phyloP scores from a whole-genome alignment of 345 rosid species.

The Psidium guajava region DNA sequence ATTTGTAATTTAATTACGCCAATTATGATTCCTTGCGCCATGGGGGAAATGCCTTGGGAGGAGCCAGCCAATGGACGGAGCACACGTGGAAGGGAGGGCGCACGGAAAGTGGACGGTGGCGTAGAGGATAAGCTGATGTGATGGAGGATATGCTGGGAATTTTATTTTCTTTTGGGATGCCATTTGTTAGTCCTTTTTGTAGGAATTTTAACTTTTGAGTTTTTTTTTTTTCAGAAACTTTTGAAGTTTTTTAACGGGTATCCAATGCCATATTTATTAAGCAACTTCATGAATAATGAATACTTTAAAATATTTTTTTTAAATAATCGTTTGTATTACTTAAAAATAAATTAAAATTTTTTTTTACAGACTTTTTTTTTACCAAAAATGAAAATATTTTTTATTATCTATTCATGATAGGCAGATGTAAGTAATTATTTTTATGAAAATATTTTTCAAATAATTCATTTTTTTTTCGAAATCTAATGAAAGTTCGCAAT shows the following conservation, averaged over 20 bases:
- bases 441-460: too few relatives aligned
- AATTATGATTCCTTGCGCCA: background rate
- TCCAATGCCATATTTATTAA: background rate
- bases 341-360: too few relatives aligned
- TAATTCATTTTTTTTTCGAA: too few relatives aligned
- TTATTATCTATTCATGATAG: too few relatives aligned
- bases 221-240: background rate
- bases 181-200: background rate
- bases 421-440: too few relatives aligned
- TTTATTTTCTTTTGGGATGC: background rate
- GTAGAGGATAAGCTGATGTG: background rate
- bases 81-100: background rate
- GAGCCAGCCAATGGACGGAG: background rate
- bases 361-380: too few relatives aligned
- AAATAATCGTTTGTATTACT: too few relatives aligned
- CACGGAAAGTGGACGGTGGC: background rate
- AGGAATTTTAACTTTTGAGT: background rate
- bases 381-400: too few relatives aligned
- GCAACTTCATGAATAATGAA: too few relatives aligned
- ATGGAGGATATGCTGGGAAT: background rate
- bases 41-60: background rate
- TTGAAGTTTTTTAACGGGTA: background rate
- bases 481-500: background rate
- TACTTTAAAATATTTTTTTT: too few relatives aligned
- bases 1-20: background rate